Evolutionary conservation across 1,284 basidiomycete genomes (phyloP).

Genomic region (Ganoderma leucocontextum): DNA sequence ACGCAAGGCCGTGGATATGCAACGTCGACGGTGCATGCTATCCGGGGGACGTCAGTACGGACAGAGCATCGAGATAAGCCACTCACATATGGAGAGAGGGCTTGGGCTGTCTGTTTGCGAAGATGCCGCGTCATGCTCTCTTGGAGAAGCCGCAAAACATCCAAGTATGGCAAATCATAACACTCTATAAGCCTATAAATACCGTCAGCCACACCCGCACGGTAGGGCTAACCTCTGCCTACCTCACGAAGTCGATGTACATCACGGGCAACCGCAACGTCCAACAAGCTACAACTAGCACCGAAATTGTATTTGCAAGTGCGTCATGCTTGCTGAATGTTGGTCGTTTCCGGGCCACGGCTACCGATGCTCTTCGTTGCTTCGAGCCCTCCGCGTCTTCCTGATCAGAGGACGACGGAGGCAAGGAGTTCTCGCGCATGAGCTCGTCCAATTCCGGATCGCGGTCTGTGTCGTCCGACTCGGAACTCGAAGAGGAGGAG

Average conservation of each 20-base stretch:
- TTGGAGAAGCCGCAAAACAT: slow-evolving; percentile 75
- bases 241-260: slow-evolving; percentile 80
- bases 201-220: not conserved
- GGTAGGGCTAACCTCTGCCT: slow-evolving; percentile 12
- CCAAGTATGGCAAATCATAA: slow-evolving; percentile 85
- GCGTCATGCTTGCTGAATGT: slow-evolving; percentile 52
- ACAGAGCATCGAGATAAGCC: not conserved
- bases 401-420: slow-evolving; percentile 50
- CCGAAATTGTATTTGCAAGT: slow-evolving; percentile 66
- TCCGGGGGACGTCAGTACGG: not conserved
- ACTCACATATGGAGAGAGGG: slow-evolving; percentile 75
- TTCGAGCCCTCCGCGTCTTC: slow-evolving; percentile 41
- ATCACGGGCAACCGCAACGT: slow-evolving; percentile 78
- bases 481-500: slow-evolving; percentile 27
- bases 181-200: slow-evolving; percentile 69
- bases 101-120: slow-evolving; percentile 68
- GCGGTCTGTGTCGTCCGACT: slow-evolving; percentile 36
- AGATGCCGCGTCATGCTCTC: slow-evolving; percentile 71
- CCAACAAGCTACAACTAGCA: slow-evolving; percentile 81
- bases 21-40: slow-evolving; percentile 72
- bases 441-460: slow-evolving; percentile 61
- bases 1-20: slow-evolving; percentile 65
- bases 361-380: slow-evolving; percentile 21
- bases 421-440: slow-evolving; percentile 61
- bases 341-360: slow-evolving; percentile 20